Evolutionary conservation across 176 grass and related monocot genomes (phyloP).

Genomic region (Zea luxurians): DNA sequence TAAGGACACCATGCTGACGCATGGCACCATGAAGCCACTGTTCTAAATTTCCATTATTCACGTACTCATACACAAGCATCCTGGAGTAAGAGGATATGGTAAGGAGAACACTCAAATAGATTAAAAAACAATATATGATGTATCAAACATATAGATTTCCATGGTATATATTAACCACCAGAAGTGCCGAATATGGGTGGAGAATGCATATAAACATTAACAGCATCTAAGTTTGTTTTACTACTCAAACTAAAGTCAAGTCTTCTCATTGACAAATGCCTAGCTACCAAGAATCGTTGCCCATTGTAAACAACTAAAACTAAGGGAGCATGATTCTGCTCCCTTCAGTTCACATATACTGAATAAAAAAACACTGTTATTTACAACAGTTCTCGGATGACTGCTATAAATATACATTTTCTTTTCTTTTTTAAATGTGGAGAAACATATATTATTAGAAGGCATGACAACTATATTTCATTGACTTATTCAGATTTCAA

Average conservation of each 20-base stretch:
- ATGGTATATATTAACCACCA: background rate
- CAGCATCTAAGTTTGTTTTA: background rate
- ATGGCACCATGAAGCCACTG: conserved; percentile 90
- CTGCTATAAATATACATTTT: background rate
- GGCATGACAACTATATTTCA: background rate
- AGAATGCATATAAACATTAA: conserved; percentile 18
- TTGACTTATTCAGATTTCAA: background rate
- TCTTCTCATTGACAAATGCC: background rate
- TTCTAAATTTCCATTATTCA: conserved; percentile 84
- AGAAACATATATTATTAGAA: too few relatives aligned
- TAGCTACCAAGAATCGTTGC: background rate
- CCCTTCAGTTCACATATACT: background rate
- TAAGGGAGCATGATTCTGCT: background rate
- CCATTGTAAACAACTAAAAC: background rate
- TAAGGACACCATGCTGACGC: conserved; percentile 62
- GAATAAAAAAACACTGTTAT: background rate
- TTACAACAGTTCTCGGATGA: background rate
- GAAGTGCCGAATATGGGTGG: background rate
- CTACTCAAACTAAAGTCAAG: background rate
- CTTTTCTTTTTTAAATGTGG: background rate
- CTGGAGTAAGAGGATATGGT: conserved; percentile 33
- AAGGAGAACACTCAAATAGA: background rate
- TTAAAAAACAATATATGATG: background rate
- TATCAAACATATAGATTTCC: background rate
- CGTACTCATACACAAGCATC: conserved; percentile 92